Base-by-base conservation (phyloP, 2,329 filamentous ascomycete genomes). In the Pestalotiopsis sp. region DNA sequence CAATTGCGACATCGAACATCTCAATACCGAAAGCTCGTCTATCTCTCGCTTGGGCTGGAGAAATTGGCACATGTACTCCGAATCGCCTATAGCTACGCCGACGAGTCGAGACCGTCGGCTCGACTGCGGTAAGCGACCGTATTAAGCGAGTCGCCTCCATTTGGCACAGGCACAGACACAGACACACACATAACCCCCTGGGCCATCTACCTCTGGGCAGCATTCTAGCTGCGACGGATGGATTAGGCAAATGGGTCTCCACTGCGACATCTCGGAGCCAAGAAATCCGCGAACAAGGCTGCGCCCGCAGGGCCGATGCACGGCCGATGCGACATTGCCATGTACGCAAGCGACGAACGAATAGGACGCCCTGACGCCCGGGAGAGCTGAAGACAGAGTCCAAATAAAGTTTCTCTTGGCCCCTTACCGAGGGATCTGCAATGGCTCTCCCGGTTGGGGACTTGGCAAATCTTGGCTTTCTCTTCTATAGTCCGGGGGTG, bases 161-260 rank as follows among this genome's bases (percentile, higher is more conserved):
- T 31, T 31, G 27, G 27, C 27, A 31, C 27, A 31, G 27, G 27
- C 27, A 31, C 27, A 31, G 27, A 31, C 27, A 31, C 27, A 31
- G 27, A 31, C 27, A 31, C 27, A 31, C 6, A 31, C 27, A 31
- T 31, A 7, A 31, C 27, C 6, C 27, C 27, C 27, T 31, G 27
- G 27, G 27, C 27, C 27, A 31, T 31, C 27, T 58, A 6, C 12
- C 23, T 58, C 17, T n/a, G n/a, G 56, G 59, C 27, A 40, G 13
- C 27, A 41, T 40, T 65, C 56, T 65, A 65, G 45, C n/a, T 65
- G 63, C 45, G 63, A 65, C 63, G 31, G n/a, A 12, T 65, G 23
- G 63, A 41, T 65, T 65, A 65, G 63, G 49, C 63, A 65, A 40
- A 56, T 56, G 41, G n/a, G 17, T 17, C 17, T 27, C 25, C 17